A percentile compares a stretch with the other conserved stretches of the same genome.
Evolutionary conservation across 2,329 filamentous ascomycete species (phyloP).

Genomic region (Dothiorella sarmentorum): DNA sequence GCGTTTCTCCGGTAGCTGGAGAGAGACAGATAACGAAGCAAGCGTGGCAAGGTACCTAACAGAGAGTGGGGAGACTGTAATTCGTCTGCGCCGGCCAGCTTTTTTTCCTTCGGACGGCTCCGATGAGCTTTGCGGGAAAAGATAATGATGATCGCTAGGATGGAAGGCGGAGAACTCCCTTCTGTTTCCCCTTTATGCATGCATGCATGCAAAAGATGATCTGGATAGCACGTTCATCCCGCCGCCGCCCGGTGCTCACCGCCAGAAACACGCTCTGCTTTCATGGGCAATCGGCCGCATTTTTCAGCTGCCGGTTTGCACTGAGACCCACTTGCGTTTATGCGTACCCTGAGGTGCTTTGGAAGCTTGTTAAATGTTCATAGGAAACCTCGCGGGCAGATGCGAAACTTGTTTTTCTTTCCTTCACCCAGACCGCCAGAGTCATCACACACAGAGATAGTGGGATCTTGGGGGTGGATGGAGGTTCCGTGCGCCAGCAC

Average conservation of each 20-base stretch:
- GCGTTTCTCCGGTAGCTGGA: neutral
- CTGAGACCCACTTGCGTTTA: neutral
- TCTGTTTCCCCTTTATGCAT: neutral
- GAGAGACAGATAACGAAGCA: too few species aligned
- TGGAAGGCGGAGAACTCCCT: neutral
- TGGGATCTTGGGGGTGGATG: too few species aligned
- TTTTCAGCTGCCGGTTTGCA: neutral
- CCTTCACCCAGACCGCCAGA: too few species aligned
- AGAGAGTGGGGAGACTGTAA: neutral
- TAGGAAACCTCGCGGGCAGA: too few species aligned
- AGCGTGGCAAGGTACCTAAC: too few species aligned
- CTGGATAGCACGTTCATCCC: neutral
- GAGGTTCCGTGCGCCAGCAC: neutral
- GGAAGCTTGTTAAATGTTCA: too few species aligned
- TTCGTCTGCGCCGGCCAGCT: too few species aligned
- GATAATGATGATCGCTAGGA: neutral
- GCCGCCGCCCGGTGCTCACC: neutral
- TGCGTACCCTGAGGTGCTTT: too few species aligned
- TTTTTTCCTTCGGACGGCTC: neutral
- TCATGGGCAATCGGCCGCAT: neutral
- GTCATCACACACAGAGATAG: too few species aligned
- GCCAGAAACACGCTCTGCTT: neutral
- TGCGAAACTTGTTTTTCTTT: slow-evolving; percentile 8
- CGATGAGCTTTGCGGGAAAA: neutral
- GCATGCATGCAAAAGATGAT: slow-evolving; percentile 11